Evolutionary conservation across 805 yeast species (phyloP).

Genomic region (Candida xiaguanensis): DNA sequence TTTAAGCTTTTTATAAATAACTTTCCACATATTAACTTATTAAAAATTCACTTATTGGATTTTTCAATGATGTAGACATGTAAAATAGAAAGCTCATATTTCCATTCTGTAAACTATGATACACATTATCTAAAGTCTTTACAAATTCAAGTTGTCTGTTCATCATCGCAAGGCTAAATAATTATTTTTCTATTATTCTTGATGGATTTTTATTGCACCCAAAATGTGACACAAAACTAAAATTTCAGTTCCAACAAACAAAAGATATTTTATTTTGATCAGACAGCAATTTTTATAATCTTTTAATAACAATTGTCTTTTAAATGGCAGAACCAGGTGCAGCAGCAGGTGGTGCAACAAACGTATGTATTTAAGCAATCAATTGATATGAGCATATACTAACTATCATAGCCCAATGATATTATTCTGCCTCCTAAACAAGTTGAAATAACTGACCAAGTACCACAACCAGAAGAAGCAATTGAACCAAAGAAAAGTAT

Average conservation of each 20-base stretch:
- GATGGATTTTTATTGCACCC: background rate
- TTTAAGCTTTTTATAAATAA: too few relatives aligned
- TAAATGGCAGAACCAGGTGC: constrained; percentile 3
- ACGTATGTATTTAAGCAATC: constrained; percentile 7
- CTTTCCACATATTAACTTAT: too few relatives aligned
- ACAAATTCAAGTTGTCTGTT: too few relatives aligned
- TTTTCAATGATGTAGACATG: too few relatives aligned
- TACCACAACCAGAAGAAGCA: constrained; percentile 10
- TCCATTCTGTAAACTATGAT: too few relatives aligned
- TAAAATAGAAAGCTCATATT: too few relatives aligned
- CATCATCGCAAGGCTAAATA: background rate
- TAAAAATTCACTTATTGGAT: too few relatives aligned
- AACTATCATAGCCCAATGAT: constrained; percentile 21
- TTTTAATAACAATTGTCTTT: background rate
- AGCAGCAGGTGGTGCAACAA: constrained; percentile 8
- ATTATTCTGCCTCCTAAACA: constrained; percentile 33
- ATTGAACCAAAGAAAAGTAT: constrained; percentile 3
- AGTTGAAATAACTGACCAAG: constrained; percentile 15
- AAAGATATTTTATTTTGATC: background rate
- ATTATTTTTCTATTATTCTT: background rate
- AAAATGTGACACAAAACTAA: constrained; percentile 1
- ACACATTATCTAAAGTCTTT: too few relatives aligned
- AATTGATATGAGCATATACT: constrained; percentile 1
- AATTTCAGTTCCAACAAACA: background rate
- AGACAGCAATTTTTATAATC: constrained; percentile 1